Evolutionary conservation across 306 rosid species (phyloP), one percentile per base, ranked within the genome.

Genomic region (Biancaea sappan): DNA sequence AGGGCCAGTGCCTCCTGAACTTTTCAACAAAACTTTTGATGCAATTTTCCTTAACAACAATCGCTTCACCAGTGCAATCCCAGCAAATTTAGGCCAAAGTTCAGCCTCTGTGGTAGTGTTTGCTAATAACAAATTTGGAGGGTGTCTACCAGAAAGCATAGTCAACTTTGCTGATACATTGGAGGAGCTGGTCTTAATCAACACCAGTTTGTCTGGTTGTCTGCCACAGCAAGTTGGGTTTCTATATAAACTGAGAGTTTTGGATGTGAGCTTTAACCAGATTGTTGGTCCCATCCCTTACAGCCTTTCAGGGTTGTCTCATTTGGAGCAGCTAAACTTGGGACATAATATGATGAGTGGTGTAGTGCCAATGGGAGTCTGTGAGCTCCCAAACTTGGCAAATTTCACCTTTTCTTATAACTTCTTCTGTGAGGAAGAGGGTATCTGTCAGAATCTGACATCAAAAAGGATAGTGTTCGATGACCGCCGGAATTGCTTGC

Each of bases 401-500:
- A 94, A 94, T 72, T 85, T 94, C 70, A 91, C 97, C 0, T 57
- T 89, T 69, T 88, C 97, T 46, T 86, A 85, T 46, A 91, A 94
- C 86, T 94, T 77, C 81, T 78, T 83, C 76, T 91, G 98, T 37
- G 98, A 91, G 79, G 97, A 91, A 82, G 92, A 83, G 34, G 92
- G 89, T 11, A 66, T 84, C 16, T 94, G 98, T 68, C 83, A 76
- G 84, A 84, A 84, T 61, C 28, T 80, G 85, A 80, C 86, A 29
- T 56, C 81, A 14, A 78, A 75, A 19, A 70, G 82, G 1, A 77
- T 77, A 0, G 57, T 21, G 8, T 84, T 72, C 50, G 89, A 88
- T 54, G 89, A 86, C 19, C 81, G 89, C 2, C 75, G 73, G 14
- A 94, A 94, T 71, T 94, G 98, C 75, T 75, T 94, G 71, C 90